phyloP scores from a whole-genome alignment of 129 eudicot species.

The Lactuca sativa region DNA sequence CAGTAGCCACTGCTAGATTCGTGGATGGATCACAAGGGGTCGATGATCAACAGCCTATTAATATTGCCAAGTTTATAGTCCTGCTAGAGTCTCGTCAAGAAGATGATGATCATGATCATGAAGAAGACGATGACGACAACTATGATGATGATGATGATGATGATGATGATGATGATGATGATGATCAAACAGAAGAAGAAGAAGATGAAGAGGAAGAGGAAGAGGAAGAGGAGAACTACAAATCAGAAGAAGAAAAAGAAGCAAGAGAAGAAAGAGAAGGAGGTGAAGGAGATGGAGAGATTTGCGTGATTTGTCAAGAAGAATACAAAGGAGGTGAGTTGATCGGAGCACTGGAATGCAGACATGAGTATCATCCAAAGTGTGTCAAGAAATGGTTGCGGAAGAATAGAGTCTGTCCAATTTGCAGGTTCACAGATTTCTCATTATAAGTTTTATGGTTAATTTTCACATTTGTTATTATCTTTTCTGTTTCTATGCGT shows the following conservation, averaged over 20 bases:
- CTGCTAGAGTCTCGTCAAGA: not conserved
- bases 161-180: no score
- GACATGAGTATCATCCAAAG: not conserved
- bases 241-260: no score
- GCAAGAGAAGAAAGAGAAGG: no score
- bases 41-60: not conserved
- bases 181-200: no score
- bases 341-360: not conserved
- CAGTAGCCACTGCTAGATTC: not conserved
- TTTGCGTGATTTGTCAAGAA: not conserved
- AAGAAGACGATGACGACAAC: no score
- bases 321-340: not conserved
- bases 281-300: not conserved
- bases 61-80: not conserved
- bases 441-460: no score
- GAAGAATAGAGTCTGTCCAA: not conserved
- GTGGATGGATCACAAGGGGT: not conserved
- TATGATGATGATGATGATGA: no score
- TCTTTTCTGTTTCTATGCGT: no score
- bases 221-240: no score
- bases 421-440: not conserved
- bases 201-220: no score
- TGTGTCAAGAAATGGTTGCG: not conserved
- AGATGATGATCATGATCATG: not conserved
- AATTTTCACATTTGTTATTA: no score